Conservation (phyloP, 768 basidiomycete species). For the Zangia roseola region DNA sequence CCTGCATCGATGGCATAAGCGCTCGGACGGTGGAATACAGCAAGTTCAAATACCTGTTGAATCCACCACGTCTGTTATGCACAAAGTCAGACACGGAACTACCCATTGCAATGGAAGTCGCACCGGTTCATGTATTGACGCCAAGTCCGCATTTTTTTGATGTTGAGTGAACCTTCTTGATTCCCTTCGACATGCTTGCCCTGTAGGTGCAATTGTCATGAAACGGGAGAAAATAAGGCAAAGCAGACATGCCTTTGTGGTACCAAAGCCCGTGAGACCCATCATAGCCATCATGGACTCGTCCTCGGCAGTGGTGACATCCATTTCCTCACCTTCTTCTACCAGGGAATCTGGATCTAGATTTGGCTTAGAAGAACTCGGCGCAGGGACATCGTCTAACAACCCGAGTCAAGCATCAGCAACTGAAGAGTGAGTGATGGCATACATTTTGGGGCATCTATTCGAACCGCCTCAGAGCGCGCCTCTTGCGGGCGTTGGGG, state of each 20-base stretch:
- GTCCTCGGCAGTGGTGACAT: constrained; percentile 63
- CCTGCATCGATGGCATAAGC: constrained; percentile 41
- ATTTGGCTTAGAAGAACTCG: constrained; percentile 29
- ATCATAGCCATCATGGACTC: constrained; percentile 86
- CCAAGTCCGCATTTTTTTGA: constrained; percentile 90
- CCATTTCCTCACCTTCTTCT: constrained; percentile 52
- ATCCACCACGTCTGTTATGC: constrained; percentile 68
- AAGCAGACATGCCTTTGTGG: constrained; percentile 67
- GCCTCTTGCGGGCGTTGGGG: constrained; percentile 18
- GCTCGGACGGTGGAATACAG: not conserved
- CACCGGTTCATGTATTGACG: constrained; percentile 98
- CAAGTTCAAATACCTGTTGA: constrained; percentile 60
- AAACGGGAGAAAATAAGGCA: not conserved
- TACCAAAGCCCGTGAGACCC: constrained; percentile 85
- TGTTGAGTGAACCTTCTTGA: constrained; percentile 62
- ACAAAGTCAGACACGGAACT: constrained; percentile 11
- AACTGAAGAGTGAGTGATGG: not conserved
- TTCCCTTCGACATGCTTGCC: constrained; percentile 81
- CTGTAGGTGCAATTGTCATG: constrained; percentile 36
- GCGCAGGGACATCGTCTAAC: constrained; percentile 8
- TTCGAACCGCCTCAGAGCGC: constrained; percentile 14
- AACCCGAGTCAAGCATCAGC: not conserved
- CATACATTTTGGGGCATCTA: constrained; percentile 17
- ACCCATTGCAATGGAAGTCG: constrained; percentile 13
- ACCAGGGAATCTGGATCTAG: constrained; percentile 43